Evolutionary conservation across 1,284 basidiomycete species (phyloP).

Genomic region (Gomphus bonarii): DNA sequence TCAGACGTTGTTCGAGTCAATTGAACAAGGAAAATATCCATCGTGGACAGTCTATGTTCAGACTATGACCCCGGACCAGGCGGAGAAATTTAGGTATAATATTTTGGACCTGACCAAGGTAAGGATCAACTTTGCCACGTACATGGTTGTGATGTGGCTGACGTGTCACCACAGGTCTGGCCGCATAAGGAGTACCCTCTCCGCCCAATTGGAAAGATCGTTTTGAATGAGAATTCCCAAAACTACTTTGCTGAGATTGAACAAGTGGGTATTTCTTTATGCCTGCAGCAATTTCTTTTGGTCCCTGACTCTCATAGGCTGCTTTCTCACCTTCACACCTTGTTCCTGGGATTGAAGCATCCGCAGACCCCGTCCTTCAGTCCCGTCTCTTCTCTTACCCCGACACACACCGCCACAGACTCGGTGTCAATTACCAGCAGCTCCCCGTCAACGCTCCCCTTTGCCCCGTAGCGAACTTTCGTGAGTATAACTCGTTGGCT

Average conservation of each 20-base stretch:
- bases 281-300: background rate
- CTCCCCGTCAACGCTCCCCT: constrained; percentile 82
- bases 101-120: constrained; percentile 82
- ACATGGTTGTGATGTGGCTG: background rate
- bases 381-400: constrained; percentile 93
- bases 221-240: constrained; percentile 76
- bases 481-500: constrained; percentile 13
- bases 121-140: background rate
- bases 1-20: constrained; percentile 68
- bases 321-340: constrained; percentile 84
- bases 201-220: constrained; percentile 75
- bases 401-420: constrained; percentile 85
- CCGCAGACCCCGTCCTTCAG: constrained; percentile 85
- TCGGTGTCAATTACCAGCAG: constrained; percentile 82
- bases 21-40: constrained; percentile 70
- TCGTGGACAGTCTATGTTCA: constrained; percentile 77
- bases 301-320: constrained; percentile 30
- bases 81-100: constrained; percentile 84
- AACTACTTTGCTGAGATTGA: constrained; percentile 87
- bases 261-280: constrained; percentile 35
- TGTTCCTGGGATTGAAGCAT: constrained; percentile 81
- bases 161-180: constrained; percentile 40
- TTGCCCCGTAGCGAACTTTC: constrained; percentile 76
- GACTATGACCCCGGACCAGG: constrained; percentile 85
- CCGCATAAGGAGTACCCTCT: constrained; percentile 80